Base-by-base conservation (phyloP, 345 rosid genomes). In the Salix purpurea region DNA sequence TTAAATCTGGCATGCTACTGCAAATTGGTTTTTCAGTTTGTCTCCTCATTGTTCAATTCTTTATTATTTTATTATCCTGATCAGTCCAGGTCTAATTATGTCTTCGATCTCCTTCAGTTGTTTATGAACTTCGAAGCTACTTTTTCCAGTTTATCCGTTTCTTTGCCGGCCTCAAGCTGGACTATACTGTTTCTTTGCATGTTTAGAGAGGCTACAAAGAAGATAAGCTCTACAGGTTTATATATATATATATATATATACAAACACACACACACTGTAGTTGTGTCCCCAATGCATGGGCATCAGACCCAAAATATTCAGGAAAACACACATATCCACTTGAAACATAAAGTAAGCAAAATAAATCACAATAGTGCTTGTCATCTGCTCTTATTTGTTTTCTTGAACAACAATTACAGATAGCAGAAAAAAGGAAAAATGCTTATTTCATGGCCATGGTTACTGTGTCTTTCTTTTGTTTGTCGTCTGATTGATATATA, bases 91-190 rank as follows among this genome's bases (percentile, higher is more conserved):
- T 56, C 60, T 52, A 74, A 54, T 5, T 5, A 34, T 46, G 48
- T 32, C 4, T 37, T 26, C 26, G 72, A 46, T 52, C 40, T 72
- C 21, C 44, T 58, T 73, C 60, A 10, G 39, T 86, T 73, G 84
- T 85, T 84, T 83, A 83, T 79, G 72, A 81, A 78, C 77, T 81
- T 74, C 84, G 34, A 86, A 65, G 84, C 75, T 37, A 30, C 76
- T 65, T 82, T 77, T 64, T 70, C 84, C 87, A 72, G 79, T 32
- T 83, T 71, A 65, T 71, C 86, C 81, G 89, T 75, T 76, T 61
- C 74, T 36, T 72, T 82, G 90, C 88, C 78, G 77, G 83, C 58
- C 65, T 74, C 37, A 48, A 70, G 18, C 78, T 26, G 37, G 61
- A 67, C 69, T 78, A 11, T 48, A 4, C 32, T 64, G 67, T 30